phyloP scores from a whole-genome alignment of 495 filamentous ascomycete species.

The Neurospora tetraspora region DNA sequence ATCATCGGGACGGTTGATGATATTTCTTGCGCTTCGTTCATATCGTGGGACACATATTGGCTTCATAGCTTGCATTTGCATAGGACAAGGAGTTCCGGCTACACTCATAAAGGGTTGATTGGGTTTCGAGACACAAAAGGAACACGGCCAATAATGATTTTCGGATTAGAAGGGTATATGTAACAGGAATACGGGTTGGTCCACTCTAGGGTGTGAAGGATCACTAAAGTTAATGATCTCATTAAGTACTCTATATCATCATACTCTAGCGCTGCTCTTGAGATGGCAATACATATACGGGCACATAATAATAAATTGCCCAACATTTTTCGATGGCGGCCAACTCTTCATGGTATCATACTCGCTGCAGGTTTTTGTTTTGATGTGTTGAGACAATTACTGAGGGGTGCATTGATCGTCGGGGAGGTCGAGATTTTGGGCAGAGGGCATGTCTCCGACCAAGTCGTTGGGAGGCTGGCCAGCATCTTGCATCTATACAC shows the following conservation, averaged over 20 bases:
- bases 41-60: neutral
- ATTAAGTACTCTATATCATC: neutral
- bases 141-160: neutral
- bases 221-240: neutral
- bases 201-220: neutral
- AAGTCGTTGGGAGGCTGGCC: slow-evolving; percentile 85
- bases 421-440: slow-evolving; percentile 60
- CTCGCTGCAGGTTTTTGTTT: neutral
- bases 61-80: neutral
- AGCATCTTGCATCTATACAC: slow-evolving; percentile 78
- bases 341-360: neutral
- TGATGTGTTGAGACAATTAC: slow-evolving; percentile 25
- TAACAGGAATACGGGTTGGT: neutral
- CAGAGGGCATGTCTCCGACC: slow-evolving; percentile 75
- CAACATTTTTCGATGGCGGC: neutral
- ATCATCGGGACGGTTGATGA: neutral
- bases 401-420: slow-evolving; percentile 66
- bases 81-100: neutral
- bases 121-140: neutral
- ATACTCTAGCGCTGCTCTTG: neutral
- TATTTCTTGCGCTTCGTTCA: neutral
- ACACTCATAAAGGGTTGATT: neutral
- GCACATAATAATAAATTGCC: neutral
- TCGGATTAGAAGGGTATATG: neutral
- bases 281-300: neutral